Percentiles rank a stretch among this genome's conserved stretches.
Conservation (phyloP, 2,329 filamentous ascomycete species). For the Cercospora janseana region DNA sequence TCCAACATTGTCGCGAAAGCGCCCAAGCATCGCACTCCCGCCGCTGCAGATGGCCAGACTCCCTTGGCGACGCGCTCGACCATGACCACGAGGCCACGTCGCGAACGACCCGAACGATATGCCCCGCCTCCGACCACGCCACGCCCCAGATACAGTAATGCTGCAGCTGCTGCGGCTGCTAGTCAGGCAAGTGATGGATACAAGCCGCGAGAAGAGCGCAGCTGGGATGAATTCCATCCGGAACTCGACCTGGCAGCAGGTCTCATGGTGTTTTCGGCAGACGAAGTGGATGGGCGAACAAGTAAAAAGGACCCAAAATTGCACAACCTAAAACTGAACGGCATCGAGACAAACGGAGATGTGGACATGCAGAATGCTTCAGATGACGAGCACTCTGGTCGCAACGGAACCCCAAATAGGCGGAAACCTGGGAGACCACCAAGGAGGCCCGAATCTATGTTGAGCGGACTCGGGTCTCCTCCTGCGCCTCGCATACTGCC, state of each 20-base stretch:
- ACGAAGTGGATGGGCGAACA: conserved; percentile 76
- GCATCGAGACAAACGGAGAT: conserved; percentile 30
- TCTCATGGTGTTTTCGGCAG: conserved; percentile 74
- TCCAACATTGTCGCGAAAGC: conserved; percentile 16
- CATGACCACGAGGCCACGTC: conserved; percentile 34
- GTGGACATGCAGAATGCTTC: conserved; percentile 30
- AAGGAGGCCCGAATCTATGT: conserved; percentile 61
- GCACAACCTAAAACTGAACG: conserved; percentile 28
- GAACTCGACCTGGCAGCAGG: conserved; percentile 84
- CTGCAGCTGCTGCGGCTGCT: conserved; percentile 81
- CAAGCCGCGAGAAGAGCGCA: conserved; percentile 92
- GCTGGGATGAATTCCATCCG: conserved; percentile 97
- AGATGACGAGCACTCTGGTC: conserved; percentile 1
- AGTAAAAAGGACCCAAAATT: conserved; percentile 46
- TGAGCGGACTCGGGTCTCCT: conserved; percentile 59
- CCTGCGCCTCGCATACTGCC: conserved; percentile 67
- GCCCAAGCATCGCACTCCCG: conserved; percentile 3
- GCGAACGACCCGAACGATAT: conserved; percentile 34
- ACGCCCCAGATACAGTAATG: conserved; percentile 75
- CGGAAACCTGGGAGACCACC: conserved; percentile 64
- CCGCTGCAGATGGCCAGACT: conserved; percentile 4
- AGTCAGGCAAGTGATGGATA: conserved; percentile 92
- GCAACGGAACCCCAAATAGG: conserved; percentile 40
- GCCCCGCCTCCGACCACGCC: conserved; percentile 46
- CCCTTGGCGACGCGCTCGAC: conserved; percentile 28